Evolutionary conservation across 176 grass and related monocot species (phyloP).

Genomic region (Ampelocalamus luodianensis): DNA sequence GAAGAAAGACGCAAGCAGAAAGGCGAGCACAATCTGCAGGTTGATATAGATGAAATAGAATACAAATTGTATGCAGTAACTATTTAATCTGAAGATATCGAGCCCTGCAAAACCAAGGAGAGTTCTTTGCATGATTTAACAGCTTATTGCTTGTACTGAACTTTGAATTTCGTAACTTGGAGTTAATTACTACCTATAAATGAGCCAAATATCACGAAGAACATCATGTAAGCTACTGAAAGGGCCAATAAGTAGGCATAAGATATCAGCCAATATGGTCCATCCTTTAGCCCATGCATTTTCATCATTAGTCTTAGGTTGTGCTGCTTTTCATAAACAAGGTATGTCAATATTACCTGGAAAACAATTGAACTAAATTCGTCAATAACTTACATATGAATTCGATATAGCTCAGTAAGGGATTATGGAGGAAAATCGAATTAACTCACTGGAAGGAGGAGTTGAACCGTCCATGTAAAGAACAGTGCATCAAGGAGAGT

Average conservation of each 20-base stretch:
- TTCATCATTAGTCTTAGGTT: constrained; percentile 80
- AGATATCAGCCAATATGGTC: constrained; percentile 62
- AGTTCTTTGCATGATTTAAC: constrained; percentile 7
- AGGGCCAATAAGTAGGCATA: constrained; percentile 66
- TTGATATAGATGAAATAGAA: constrained; percentile 72
- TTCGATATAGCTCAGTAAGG: background rate
- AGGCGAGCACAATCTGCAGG: constrained; percentile 61
- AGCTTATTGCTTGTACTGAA: background rate
- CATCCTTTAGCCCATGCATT: constrained; percentile 68
- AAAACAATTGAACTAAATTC: background rate
- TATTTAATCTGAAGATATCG: constrained; percentile 66
- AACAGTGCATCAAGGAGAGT: constrained; percentile 56
- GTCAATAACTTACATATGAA: background rate
- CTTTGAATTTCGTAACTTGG: background rate
- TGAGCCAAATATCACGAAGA: constrained; percentile 61
- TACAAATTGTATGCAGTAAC: constrained; percentile 57
- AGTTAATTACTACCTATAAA: constrained; percentile 54
- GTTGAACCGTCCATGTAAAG: constrained; percentile 61
- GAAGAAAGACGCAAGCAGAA: constrained; percentile 63
- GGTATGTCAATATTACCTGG: constrained; percentile 48
- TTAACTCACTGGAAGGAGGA: constrained; percentile 67
- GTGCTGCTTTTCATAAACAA: constrained; percentile 73
- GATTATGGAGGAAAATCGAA: background rate
- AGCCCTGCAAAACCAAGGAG: constrained; percentile 48
- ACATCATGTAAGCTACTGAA: constrained; percentile 50